A percentile compares a stretch with the other conserved stretches of the same genome.
Conservation (phyloP, 192 early-diverging fungal species). For the Rhizoclosmatium globosum region DNA sequence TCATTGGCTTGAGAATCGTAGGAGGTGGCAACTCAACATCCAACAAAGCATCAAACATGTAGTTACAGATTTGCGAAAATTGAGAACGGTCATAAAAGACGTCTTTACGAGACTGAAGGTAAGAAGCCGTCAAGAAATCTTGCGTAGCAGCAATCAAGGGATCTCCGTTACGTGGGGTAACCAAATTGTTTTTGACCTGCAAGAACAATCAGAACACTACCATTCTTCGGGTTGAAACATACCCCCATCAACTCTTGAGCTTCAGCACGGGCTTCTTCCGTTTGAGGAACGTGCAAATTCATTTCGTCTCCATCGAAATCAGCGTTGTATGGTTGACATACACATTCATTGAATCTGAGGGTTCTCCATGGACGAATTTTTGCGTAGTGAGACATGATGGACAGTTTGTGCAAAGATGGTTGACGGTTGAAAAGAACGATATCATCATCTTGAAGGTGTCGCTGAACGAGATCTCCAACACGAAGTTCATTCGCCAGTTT, state of each 20-base stretch:
- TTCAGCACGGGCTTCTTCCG: constrained; percentile 97
- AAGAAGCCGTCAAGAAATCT: constrained; percentile 98
- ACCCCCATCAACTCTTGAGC: constrained; percentile 94
- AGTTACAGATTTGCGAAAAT: constrained; percentile 92
- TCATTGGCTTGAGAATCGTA: constrained; percentile 86
- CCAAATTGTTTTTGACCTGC: constrained; percentile 89
- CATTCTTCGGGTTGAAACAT: background rate
- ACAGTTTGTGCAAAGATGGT: constrained; percentile 95
- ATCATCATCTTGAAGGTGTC: constrained; percentile 94
- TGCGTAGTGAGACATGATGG: constrained; percentile 96
- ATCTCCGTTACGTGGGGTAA: constrained; percentile 98
- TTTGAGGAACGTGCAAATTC: constrained; percentile 99
- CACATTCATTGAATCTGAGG: constrained; percentile 99
- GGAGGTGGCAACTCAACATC: constrained; percentile 95
- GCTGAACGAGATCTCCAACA: constrained; percentile 92
- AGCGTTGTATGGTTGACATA: constrained; percentile 99
- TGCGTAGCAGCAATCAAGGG: constrained; percentile 99
- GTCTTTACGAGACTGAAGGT: constrained; percentile 92
- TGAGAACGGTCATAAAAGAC: constrained; percentile 93
- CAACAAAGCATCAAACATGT: constrained; percentile 84
- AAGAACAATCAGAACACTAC: constrained; percentile 33
- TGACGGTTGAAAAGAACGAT: constrained; percentile 99
- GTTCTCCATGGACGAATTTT: constrained; percentile 96
- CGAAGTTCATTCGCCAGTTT: constrained; percentile 75
- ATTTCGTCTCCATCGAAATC: constrained; percentile 99